A percentile compares a stretch with the other conserved stretches of the same genome.
Conservation (phyloP, 2,329 filamentous ascomycete species). For the Exutisphaerella laricina region DNA sequence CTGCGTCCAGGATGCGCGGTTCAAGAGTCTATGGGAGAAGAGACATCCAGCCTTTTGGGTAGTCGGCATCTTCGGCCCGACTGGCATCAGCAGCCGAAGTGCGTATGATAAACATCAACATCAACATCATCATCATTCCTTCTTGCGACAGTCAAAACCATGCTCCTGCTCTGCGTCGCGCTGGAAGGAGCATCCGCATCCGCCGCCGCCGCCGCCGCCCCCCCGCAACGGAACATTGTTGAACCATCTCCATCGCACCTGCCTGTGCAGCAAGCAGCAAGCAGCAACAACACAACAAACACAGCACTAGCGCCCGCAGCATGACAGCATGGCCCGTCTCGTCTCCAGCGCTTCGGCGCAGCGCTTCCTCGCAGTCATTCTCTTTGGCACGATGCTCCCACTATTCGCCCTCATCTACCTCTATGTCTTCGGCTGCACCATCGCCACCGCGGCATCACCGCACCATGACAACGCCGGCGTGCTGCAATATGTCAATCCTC, state of each 20-base stretch:
- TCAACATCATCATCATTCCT: neutral
- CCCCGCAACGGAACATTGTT: too few relatives aligned
- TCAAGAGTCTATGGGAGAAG: too few relatives aligned
- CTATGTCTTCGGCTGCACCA: neutral
- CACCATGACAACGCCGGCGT: constrained; percentile 27
- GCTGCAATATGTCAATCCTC: constrained; percentile 30
- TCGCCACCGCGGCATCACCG: neutral
- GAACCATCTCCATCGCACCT: neutral
- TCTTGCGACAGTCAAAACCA: neutral
- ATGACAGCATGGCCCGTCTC: neutral
- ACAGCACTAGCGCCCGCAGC: neutral
- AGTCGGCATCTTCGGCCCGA: too few relatives aligned
- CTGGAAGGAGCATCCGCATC: neutral
- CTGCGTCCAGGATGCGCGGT: too few relatives aligned
- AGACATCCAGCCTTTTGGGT: too few relatives aligned
- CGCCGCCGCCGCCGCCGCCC: too few relatives aligned
- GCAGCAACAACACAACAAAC: neutral
- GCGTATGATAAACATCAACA: too few relatives aligned
- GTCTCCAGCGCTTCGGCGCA: constrained; percentile 1
- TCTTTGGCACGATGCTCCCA: too few relatives aligned
- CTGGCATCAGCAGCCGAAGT: too few relatives aligned
- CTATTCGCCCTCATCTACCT: neutral
- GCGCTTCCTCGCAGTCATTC: neutral
- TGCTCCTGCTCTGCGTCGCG: neutral
- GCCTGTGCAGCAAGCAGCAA: too few relatives aligned